Conservation (phyloP, 2,329 filamentous ascomycete species). For the Stagonosporopsis cucurbitacearum region DNA sequence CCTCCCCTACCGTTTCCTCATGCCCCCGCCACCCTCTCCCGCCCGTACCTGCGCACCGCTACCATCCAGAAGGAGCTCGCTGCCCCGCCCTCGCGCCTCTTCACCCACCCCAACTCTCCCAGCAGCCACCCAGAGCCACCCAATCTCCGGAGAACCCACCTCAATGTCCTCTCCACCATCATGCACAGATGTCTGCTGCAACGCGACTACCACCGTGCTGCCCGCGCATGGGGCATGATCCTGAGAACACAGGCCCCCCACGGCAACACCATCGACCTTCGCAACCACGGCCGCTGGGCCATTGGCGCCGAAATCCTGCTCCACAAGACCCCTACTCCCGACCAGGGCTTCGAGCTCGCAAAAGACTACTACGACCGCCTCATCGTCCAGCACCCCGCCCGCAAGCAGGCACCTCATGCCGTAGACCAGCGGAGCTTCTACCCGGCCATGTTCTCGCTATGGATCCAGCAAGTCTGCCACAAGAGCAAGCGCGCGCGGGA, state of each 20-base stretch:
- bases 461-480: constrained; percentile 76
- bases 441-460: constrained; percentile 78
- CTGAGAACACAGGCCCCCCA: constrained; percentile 67
- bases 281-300: constrained; percentile 75
- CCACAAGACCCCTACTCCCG: constrained; percentile 54
- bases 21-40: constrained; percentile 36
- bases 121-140: constrained; percentile 18
- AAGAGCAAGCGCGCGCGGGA: constrained; percentile 57
- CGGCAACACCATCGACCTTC: constrained; percentile 66
- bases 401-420: constrained; percentile 66
- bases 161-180: constrained; percentile 71
- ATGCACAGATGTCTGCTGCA: constrained; percentile 75
- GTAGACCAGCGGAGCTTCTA: constrained; percentile 78
- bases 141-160: constrained; percentile 60
- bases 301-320: constrained; percentile 85
- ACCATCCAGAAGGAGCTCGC: constrained; percentile 51
- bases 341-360: constrained; percentile 62
- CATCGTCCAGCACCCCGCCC: constrained; percentile 73
- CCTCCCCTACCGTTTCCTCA: constrained; percentile 56
- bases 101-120: constrained; percentile 22
- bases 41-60: constrained; percentile 22
- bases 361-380: constrained; percentile 78
- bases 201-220: constrained; percentile 74
- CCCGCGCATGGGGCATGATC: constrained; percentile 76
- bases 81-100: constrained; percentile 51